Evolutionary conservation across 2,329 filamentous ascomycete genomes (phyloP), one percentile per base, ranked within the genome.

Genomic region (Chaetomiaceae sp.): DNA sequence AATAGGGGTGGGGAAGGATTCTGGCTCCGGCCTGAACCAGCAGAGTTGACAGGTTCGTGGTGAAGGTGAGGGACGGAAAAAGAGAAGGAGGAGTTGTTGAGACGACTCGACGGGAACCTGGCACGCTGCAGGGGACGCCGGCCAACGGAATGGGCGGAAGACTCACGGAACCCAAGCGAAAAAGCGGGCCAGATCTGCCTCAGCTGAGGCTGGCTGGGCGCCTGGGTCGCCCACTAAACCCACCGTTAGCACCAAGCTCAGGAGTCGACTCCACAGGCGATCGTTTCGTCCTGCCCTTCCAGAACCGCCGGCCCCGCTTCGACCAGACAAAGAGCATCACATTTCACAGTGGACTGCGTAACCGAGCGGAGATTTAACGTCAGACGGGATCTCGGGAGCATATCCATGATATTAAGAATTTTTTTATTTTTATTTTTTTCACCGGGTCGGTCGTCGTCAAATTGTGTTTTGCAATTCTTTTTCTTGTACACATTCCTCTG

Each of bases 1-100:
- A 59, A 59, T 34, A 53, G 33, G 44, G 40, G n/a, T n/a, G n/a
- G n/a, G 23, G 51, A 13, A 25, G 30, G 34, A 27, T 37, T 25
- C 47, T 48, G 34, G 53, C 51, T 57, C 55, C 55, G 50, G 45
- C 58, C 59, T 57, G 48, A 57, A 55, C 56, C 56, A 57, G 57
- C 55, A 55, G 53, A 43, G 42, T 43, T 40, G 47, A 53, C 48
- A 46, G 54, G 54, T 55, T 57, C 49, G 48, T 21, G 54, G 41
- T 25, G 21, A 42, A 37, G 43, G 42, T 14, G 20, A 30, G 10
- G 32, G 32, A 32, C 21, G 42, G 33, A 33, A 46, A 33, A 32
- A 42, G 25, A 36, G 30, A 50, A 32, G 51, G 45, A 41, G 30
- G 46, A 21, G 25, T 21, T 27, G 37, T 21, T 30, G 25, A 48